These are phyloP conservation scores for Solanum aculeatissimum DNA, from an alignment of 305 asterid species.

Conservation along the genomic window DNA sequence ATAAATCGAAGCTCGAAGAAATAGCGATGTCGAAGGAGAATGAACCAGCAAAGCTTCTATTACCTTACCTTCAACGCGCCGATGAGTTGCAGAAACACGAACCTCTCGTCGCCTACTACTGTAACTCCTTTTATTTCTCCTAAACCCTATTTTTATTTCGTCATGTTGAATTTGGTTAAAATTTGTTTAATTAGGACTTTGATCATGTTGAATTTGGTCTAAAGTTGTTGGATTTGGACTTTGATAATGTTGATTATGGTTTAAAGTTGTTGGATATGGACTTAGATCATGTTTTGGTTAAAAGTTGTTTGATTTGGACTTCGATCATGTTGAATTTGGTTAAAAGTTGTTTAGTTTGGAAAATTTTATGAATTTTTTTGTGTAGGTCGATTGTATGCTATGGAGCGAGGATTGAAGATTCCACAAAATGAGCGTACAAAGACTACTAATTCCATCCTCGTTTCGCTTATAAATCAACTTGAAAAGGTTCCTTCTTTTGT, in stretches of 20 bases:
- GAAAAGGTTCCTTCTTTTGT: constrained; percentile 46
- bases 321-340: not conserved
- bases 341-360: not conserved
- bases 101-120: constrained; percentile 89
- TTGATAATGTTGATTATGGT: not conserved
- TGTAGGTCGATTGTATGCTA: constrained; percentile 85
- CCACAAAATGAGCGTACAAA: constrained; percentile 75
- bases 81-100: constrained; percentile 94
- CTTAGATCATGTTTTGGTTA: too few species aligned
- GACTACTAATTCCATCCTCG: constrained; percentile 57
- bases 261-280: not conserved
- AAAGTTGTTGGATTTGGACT: not conserved
- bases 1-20: not conserved
- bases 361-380: not conserved
- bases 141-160: not conserved
- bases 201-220: not conserved
- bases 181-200: not conserved
- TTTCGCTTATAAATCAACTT: constrained; percentile 77
- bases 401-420: constrained; percentile 87
- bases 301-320: not conserved
- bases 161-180: not conserved
- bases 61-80: constrained; percentile 90
- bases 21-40: constrained; percentile 44
- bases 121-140: constrained; percentile 20
- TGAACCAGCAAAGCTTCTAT: constrained; percentile 71